These are phyloP conservation scores for Basipetospora chlamydospora DNA, from an alignment of 2,329 filamentous ascomycete species.

Conservation along the genomic window DNA sequence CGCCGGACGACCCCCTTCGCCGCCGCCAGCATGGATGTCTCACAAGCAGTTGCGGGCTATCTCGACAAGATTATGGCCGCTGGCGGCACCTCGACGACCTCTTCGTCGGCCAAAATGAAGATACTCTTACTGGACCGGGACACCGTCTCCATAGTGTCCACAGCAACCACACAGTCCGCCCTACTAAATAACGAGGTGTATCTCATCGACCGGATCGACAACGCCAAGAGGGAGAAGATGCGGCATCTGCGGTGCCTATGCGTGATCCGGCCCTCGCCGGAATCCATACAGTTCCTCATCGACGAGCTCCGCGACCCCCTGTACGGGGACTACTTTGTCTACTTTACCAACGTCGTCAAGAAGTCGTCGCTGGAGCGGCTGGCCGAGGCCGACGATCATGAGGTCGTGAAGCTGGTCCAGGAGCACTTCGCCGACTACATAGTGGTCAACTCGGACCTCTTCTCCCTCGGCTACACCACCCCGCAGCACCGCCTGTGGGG, in stretches of 20 bases:
- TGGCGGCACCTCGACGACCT: conserved; percentile 53
- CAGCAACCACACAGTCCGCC: conserved; percentile 86
- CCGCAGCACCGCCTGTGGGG: conserved; percentile 71
- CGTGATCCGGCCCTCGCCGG: conserved; percentile 80
- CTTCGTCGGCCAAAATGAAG: conserved; percentile 88
- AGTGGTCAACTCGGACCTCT: conserved; percentile 88
- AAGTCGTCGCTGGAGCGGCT: conserved; percentile 90
- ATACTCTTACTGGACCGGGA: conserved; percentile 86
- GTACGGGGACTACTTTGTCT: conserved; percentile 94
- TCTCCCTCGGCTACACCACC: conserved; percentile 60
- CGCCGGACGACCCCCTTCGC: neutral
- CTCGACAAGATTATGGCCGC: conserved; percentile 71
- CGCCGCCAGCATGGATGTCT: conserved; percentile 65
- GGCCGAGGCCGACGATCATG: conserved; percentile 92
- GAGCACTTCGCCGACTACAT: conserved; percentile 96
- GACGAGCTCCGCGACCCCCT: conserved; percentile 93
- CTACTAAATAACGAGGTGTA: conserved; percentile 95
- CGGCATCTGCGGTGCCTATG: conserved; percentile 87
- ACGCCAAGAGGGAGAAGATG: conserved; percentile 87
- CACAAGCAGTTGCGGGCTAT: conserved; percentile 85
- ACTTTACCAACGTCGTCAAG: conserved; percentile 95
- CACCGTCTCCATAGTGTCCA: conserved; percentile 86
- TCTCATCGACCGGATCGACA: conserved; percentile 91
- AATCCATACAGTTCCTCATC: conserved; percentile 84
- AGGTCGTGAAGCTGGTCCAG: conserved; percentile 85